A percentile compares a stretch with the other conserved stretches of the same genome.
Evolutionary conservation across 345 rosid species (phyloP).

Genomic region (Cardamine chenopodiifolia): DNA sequence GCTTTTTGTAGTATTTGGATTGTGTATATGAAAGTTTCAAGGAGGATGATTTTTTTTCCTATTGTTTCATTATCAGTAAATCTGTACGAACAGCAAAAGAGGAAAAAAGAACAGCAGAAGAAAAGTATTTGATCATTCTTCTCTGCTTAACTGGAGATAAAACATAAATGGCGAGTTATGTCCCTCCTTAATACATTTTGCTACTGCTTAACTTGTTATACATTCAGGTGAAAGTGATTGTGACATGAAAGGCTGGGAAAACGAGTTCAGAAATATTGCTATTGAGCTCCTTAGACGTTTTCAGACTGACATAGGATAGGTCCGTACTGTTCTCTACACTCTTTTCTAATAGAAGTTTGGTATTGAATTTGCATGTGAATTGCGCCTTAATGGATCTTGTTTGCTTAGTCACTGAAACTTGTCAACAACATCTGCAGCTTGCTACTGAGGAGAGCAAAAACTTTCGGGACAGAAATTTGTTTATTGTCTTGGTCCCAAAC

Average conservation of each 20-base stretch:
- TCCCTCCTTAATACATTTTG: constrained; percentile 12
- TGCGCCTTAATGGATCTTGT: not conserved
- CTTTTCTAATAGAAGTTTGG: not conserved
- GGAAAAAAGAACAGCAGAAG: constrained; percentile 84
- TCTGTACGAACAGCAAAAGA: constrained; percentile 84
- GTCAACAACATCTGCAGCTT: constrained; percentile 53
- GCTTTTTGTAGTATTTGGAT: not conserved
- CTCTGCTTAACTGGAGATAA: constrained; percentile 24
- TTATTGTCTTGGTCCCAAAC: constrained; percentile 79
- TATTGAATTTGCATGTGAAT: not conserved
- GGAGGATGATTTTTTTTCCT: constrained; percentile 14
- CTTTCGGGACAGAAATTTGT: constrained; percentile 72
- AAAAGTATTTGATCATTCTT: constrained; percentile 63
- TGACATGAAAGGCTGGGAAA: constrained; percentile 91
- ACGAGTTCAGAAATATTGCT: constrained; percentile 86
- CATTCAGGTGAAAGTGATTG: constrained; percentile 90
- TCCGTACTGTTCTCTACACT: constrained; percentile 23
- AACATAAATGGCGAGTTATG: not conserved
- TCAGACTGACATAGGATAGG: constrained; percentile 94
- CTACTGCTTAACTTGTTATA: constrained; percentile 20
- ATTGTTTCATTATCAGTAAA: constrained; percentile 56
- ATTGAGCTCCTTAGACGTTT: constrained; percentile 79
- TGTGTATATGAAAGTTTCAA: constrained; percentile 21
- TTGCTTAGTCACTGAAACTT: constrained; percentile 14
- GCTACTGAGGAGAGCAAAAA: constrained; percentile 85